Evolutionary conservation across 192 early-diverging fungal species (phyloP), one percentile per base, ranked within the genome.

Genomic region (Coemansia sp.): DNA sequence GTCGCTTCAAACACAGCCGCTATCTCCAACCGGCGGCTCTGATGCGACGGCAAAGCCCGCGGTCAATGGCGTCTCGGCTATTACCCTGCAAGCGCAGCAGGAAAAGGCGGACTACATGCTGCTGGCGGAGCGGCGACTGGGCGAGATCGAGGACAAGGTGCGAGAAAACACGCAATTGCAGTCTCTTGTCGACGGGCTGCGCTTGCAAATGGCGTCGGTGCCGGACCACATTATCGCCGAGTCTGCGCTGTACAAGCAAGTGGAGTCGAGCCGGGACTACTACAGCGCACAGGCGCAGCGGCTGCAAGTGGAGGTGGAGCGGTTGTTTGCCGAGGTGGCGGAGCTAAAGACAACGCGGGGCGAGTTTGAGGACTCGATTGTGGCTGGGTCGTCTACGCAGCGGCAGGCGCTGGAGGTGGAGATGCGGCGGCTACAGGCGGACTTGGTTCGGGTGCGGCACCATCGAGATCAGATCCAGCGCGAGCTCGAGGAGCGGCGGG

Each of bases 381-480:
- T 76, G 21, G 39, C 72, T 0, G 86, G 80, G 49, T 68, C 86
- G 3, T 63, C 71, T 0, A 52, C 78, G 17, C 82, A 86, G 63
- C 64, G 77, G 8, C 74, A 76, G 53, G 73, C 80, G 2, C 67
- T 89, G 43, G 87, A 87, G 30, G 68, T 75, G 1, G 88, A 88
- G 69, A 72, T 84, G 66, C 79, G 78, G 66, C 66, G 85, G 19
- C 50, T 89, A 23, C 86, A 89, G 16, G 68, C 57, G 28, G 88
- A 89, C 53, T 59, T 89, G 23, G 74, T 76, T 7, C 82, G 87
- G 9, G 86, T 88, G 46, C 73, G 86, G 33, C 67, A 77, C 39
- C 86, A 87, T 53, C 75, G 85, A 58, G 87, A 88, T 55, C 74
- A 74, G 62, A 76, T 86, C 19, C 86, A 87, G 70, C 67, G 69